A percentile compares a stretch with the other conserved stretches of the same genome.
phyloP scores from a whole-genome alignment of 2,329 filamentous ascomycete genomes.

The Ceratocystis harringtonii region DNA sequence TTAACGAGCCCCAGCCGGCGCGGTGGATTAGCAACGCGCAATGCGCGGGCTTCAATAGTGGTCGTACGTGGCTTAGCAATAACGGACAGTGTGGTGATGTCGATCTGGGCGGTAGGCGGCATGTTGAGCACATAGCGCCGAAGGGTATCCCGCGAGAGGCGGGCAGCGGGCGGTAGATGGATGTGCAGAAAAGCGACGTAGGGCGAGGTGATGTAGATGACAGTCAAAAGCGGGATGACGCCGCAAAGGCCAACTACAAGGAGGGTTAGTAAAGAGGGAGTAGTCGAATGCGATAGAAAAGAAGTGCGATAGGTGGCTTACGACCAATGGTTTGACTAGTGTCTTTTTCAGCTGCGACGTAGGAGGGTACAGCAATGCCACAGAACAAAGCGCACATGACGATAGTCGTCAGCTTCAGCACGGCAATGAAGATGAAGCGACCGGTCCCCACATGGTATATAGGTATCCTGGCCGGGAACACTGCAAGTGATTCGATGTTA shows the following conservation, averaged over 20 bases:
- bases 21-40: slow-evolving; percentile 21
- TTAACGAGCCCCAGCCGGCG: slow-evolving; percentile 29
- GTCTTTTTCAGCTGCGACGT: slow-evolving; percentile 30
- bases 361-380: slow-evolving; percentile 46
- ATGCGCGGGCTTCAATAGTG: slow-evolving; percentile 27
- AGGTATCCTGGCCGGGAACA: slow-evolving; percentile 44
- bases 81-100: slow-evolving; percentile 40
- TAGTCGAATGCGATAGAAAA: not conserved
- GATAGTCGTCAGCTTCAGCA: slow-evolving; percentile 55
- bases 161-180: slow-evolving; percentile 49
- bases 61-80: slow-evolving; percentile 40
- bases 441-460: slow-evolving; percentile 63
- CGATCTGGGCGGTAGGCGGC: slow-evolving; percentile 32
- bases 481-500: slow-evolving; percentile 22
- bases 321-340: slow-evolving; percentile 26
- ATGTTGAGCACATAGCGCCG: slow-evolving; percentile 35
- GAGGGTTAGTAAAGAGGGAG: slow-evolving; percentile 4
- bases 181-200: slow-evolving; percentile 61
- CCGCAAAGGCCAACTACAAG: slow-evolving; percentile 41
- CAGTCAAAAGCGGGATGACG: slow-evolving; percentile 47
- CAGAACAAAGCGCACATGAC: slow-evolving; percentile 53
- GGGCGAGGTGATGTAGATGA: slow-evolving; percentile 50
- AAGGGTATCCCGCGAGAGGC: slow-evolving; percentile 42
- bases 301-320: slow-evolving; percentile 22
- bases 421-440: slow-evolving; percentile 51